phyloP scores from a whole-genome alignment of 1,284 basidiomycete species.

The Entoloma clypeatum region DNA sequence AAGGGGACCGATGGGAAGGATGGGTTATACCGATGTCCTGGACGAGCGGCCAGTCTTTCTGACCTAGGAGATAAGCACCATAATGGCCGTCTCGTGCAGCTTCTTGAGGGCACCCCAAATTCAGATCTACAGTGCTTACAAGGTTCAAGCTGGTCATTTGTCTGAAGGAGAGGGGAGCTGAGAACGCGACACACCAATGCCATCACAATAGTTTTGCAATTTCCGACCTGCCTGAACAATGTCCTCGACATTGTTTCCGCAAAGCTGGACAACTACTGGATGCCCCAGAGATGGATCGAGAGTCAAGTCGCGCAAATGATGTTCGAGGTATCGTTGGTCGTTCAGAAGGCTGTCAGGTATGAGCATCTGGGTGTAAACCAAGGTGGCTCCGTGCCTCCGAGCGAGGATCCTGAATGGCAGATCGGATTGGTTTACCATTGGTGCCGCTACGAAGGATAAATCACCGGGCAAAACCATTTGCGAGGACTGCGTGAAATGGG shows the following conservation, averaged over 20 bases:
- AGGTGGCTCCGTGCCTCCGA: constrained; percentile 54
- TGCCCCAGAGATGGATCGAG: constrained; percentile 29
- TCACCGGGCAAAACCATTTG: constrained; percentile 19
- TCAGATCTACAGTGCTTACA: constrained; percentile 38
- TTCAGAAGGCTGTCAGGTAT: constrained; percentile 52
- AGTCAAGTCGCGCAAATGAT: constrained; percentile 51
- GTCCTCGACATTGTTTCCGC: constrained; percentile 59
- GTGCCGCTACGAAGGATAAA: constrained; percentile 49
- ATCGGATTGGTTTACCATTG: constrained; percentile 74
- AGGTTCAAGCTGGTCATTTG: constrained; percentile 11
- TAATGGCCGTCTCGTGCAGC: constrained; percentile 63
- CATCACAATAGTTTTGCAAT: constrained; percentile 57
- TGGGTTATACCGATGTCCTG: constrained; percentile 48
- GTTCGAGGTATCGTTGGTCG: constrained; percentile 58
- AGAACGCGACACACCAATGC: constrained; percentile 49
- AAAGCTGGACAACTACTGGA: constrained; percentile 68
- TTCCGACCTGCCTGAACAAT: constrained; percentile 56
- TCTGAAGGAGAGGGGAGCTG: constrained; percentile 14
- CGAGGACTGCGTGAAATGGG: background rate
- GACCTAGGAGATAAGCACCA: constrained; percentile 68
- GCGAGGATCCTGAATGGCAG: constrained; percentile 63
- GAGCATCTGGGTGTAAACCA: constrained; percentile 73
- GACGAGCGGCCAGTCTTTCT: constrained; percentile 67
- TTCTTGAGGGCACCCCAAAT: constrained; percentile 69
- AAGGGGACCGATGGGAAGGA: constrained; percentile 1